phyloP scores from a whole-genome alignment of 106 monocot species.

The Alisma plantagoaquatica region DNA sequence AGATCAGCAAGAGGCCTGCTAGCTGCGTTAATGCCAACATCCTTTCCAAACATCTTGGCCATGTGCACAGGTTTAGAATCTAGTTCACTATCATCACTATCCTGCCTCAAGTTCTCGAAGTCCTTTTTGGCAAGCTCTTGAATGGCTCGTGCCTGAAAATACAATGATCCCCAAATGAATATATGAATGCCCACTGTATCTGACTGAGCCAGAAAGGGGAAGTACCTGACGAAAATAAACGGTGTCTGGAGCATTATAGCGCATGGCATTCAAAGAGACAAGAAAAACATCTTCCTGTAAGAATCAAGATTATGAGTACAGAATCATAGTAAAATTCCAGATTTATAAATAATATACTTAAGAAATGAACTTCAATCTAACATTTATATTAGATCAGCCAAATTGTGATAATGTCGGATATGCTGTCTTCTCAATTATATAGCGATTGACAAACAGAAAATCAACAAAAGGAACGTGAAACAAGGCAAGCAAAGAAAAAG shows the following conservation, averaged over 20 bases:
- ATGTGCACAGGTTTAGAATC: slow-evolving; percentile 48
- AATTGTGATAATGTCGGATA: too few species aligned
- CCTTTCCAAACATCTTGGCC: slow-evolving; percentile 62
- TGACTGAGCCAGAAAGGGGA: not conserved
- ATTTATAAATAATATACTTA: too few species aligned
- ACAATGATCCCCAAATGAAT: not conserved
- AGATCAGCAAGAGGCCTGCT: slow-evolving; percentile 29
- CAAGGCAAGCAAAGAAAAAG: too few species aligned
- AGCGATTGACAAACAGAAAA: too few species aligned
- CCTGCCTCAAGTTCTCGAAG: slow-evolving; percentile 83
- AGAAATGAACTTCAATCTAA: too few species aligned
- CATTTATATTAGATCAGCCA: too few species aligned
- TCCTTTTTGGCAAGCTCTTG: slow-evolving; percentile 80
- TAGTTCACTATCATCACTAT: slow-evolving; percentile 46
- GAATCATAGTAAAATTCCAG: too few species aligned
- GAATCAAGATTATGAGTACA: not conserved
- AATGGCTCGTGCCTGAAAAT: slow-evolving; percentile 66
- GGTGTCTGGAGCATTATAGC: slow-evolving; percentile 76
- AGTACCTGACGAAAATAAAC: slow-evolving; percentile 78
- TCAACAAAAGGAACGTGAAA: too few species aligned
- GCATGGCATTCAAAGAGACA: slow-evolving; percentile 81
- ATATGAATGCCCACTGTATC: too few species aligned
- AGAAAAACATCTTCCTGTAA: slow-evolving; percentile 72
- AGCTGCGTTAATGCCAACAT: slow-evolving; percentile 26
- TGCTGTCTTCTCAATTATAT: too few species aligned